Evolutionary conservation across 169 alveolate species (phyloP), one percentile per base, ranked within the genome.

Genomic region (Plasmodium vinckei): DNA sequence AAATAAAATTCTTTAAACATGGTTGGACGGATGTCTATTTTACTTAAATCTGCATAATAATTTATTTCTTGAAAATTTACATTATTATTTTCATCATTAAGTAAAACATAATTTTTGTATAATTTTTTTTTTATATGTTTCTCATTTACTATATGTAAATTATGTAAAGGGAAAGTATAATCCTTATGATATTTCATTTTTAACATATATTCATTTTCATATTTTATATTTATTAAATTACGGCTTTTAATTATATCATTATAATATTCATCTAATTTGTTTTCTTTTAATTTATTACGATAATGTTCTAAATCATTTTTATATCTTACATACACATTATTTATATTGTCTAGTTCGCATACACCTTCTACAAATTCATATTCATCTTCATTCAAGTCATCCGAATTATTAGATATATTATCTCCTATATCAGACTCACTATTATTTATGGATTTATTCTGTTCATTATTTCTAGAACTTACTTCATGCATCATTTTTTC

Each of bases 121-220:
- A 59, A 65, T 4, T 79, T 51, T 3, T 79, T 70, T n/a, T 49
- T 51, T 51, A 60, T 47, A 21, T 79, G 53, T 53, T 65, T 12
- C 9, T 79, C 89, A 42, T 79, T 79, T 42, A 67, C 71, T 39
- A 79, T 53, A n/a, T 79, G 21, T 54, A 79, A 67, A 60, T 79
- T 79, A 46, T 67, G 57, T 51, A 79, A 23, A 0, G 89, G 39
- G 12, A 67, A 19, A 64, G 39, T 59, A 56, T 79, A 79, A 19
- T 79, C 89, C 46, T 65, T 67, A 64, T 67, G 72, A 69, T 79
- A 79, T 56, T 79, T 79, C 79, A 79, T 53, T 65, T 79, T 79
- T 65, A 79, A 42, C 13, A 60, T 44, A 67, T 79, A 79, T 23
- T 79, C 89, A 47, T 79, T 79, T 53, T 79, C 56, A 70, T 79